Evolutionary conservation across 805 yeast species (phyloP).

Genomic region (Teunomyces aglyptinius): DNA sequence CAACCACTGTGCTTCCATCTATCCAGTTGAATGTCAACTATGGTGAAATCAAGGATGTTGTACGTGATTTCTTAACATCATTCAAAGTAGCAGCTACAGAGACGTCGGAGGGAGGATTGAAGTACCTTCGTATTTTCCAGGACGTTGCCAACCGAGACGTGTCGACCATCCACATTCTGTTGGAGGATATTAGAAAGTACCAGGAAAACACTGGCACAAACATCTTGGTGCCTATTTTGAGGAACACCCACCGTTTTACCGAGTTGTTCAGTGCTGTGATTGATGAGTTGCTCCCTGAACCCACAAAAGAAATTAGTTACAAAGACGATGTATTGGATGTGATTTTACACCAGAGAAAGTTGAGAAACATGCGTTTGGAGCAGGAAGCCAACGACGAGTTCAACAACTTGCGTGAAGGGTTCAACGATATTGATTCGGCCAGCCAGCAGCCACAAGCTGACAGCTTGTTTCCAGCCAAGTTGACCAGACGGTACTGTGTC

Average conservation of each 20-base stretch:
- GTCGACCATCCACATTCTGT: slow-evolving; percentile 65
- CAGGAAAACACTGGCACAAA: slow-evolving; percentile 44
- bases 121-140: slow-evolving; percentile 74
- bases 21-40: slow-evolving; percentile 74
- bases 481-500: slow-evolving; percentile 81
- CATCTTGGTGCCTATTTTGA: slow-evolving; percentile 58
- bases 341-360: slow-evolving; percentile 82
- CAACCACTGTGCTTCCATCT: slow-evolving; percentile 50
- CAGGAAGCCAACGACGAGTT: slow-evolving; percentile 67
- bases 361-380: slow-evolving; percentile 72
- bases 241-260: slow-evolving; percentile 74
- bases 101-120: slow-evolving; percentile 24
- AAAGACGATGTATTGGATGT: slow-evolving; percentile 92
- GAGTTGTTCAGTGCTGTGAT: slow-evolving; percentile 74
- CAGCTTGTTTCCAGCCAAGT: slow-evolving; percentile 76
- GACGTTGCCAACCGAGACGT: slow-evolving; percentile 80
- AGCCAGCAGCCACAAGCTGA: slow-evolving; percentile 18
- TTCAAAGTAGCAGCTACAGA: slow-evolving; percentile 46
- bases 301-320: slow-evolving; percentile 76
- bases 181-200: slow-evolving; percentile 78
- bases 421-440: slow-evolving; percentile 17
- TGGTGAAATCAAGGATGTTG: slow-evolving; percentile 53
- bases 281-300: slow-evolving; percentile 82
- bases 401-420: slow-evolving; percentile 39
- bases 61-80: slow-evolving; percentile 65